Base-by-base conservation (phyloP, 805 yeast species). In the Cyberlindnera mycetangii region DNA sequence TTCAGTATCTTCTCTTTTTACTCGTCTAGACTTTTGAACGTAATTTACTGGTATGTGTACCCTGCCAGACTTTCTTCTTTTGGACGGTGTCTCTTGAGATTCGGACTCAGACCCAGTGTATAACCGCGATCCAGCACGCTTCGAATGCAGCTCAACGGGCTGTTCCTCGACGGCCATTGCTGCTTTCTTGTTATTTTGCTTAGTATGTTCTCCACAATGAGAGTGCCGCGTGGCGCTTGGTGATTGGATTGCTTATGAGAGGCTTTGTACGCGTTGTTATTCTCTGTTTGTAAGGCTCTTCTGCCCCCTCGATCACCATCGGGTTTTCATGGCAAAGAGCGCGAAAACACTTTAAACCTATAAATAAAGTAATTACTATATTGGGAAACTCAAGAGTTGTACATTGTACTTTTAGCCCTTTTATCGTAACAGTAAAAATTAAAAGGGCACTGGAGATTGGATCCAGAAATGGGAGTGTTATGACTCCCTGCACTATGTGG, bases 61-160 rank as follows among this genome's bases (percentile, higher is more conserved):
- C 24, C 52, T 37, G 28, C 47, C 22, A 6, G 54, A 50, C 48
- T 47, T 52, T 16, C 56, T 39, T 42, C 54, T 45, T 37, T 52
- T 52, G 17, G 47, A 36, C 12, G 53, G 48, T 17, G 46, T 41
- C 38, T 44, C 53, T 7, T 19, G 31, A 9, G 32, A 11, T 14
- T 37, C 33, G n/a, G n/a, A 14, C 25, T 32, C 25, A 11, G 37
- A 24, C 15, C 33, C 17, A 19, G 35, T 17, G 11, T 33, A n/a
- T 4, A 31, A 22, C 17, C 41, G 45, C 10, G 46, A 34, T 15
- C 39, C 36, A 8, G 45, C 4, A 21, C 50, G 46, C 37, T 46
- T 46, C 5, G 36, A 28, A 7, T 32, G 39, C 25, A 32, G 32
- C 16, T 12, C 42, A 9, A 7, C 43, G 2, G 45, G 38, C 14